Evolutionary conservation across 768 basidiomycete species (phyloP), one percentile per base, ranked within the genome.

Genomic region (Porphyrellus cyaneotinctus): DNA sequence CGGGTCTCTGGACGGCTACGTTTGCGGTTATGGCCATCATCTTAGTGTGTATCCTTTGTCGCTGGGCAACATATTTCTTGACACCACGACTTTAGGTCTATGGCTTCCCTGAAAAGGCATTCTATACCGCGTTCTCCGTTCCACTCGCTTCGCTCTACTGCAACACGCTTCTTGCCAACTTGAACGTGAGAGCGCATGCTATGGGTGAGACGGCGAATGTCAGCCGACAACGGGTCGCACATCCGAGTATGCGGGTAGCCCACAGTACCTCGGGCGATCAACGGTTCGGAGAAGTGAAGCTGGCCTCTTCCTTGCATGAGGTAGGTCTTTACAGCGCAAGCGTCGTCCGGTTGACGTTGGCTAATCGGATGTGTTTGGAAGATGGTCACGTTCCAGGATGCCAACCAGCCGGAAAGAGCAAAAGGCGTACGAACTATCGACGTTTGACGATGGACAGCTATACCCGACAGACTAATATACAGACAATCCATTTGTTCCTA

Each of bases 1-100:
- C 52, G 5, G 72, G 79, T 1, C 74, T 81, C 12, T 78, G 76
- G 14, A 73, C 80, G 15, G 82, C 84, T 54, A 77, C 77, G 0
- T 65, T 61, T 5, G 68, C 74, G 6, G 80, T 82, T 64, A 75
- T 77, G 4, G 67, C 43, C 2, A 0, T 44, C 9, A 79, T 52
- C 77, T 78, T 13, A 75, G 85, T 57, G 55, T 38, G 33, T 82
- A 80, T 62, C 23, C 18, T 20, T 50, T 30, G 17, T 36, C 15
- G 35, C 17, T 36, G 15, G 15, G 14, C 38, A 9, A 10, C 4
- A 15, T 28, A 22, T 13, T 13, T 26, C 10, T 6, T 36, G 18
- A 44, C 30, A 20, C 13, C 17, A 20, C 6, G 20, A 1, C 23
- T 0, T 15, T 7, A 55, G 56, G 1, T 50, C 26, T 17, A 41